phyloP scores from a whole-genome alignment of 1,139 yeast species.

The Lodderomyces elongisporus region DNA sequence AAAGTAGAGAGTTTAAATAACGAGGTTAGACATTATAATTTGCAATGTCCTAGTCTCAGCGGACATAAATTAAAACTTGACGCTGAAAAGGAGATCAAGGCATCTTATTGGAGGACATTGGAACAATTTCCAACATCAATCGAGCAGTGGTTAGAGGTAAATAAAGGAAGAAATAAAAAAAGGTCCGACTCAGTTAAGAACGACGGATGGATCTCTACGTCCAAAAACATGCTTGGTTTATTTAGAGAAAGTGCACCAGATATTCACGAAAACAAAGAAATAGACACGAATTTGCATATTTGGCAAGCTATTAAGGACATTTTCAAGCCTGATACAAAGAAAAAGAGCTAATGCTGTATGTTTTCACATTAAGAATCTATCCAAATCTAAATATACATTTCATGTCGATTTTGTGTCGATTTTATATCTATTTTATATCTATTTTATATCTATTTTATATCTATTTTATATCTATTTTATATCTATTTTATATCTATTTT shows the following conservation, averaged over 20 bases:
- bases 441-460: no score
- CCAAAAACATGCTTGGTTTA: conserved; percentile 9
- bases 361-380: no score
- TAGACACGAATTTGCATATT: conserved; percentile 21
- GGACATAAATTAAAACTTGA: conserved; percentile 66
- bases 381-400: no score
- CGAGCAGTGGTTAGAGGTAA: conserved; percentile 18
- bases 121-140: conserved; percentile 13
- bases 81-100: conserved; percentile 46
- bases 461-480: no score
- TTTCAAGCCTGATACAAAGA: conserved; percentile 14
- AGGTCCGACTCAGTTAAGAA: conserved; percentile 1
- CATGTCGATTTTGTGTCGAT: no score
- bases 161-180: conserved; percentile 8
- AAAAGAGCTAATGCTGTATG: no score
- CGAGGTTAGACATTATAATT: conserved; percentile 63
- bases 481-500: no score
- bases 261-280: conserved; percentile 12
- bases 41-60: conserved; percentile 68
- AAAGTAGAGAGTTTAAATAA: conserved; percentile 51
- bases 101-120: conserved; percentile 14
- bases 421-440: no score
- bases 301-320: conserved; percentile 35
- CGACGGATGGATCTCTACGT: not conserved
- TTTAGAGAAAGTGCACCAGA: conserved; percentile 6